Evolutionary conservation across 768 basidiomycete genomes (phyloP), one percentile per base, ranked within the genome.

Genomic region (Ramaria sp.): DNA sequence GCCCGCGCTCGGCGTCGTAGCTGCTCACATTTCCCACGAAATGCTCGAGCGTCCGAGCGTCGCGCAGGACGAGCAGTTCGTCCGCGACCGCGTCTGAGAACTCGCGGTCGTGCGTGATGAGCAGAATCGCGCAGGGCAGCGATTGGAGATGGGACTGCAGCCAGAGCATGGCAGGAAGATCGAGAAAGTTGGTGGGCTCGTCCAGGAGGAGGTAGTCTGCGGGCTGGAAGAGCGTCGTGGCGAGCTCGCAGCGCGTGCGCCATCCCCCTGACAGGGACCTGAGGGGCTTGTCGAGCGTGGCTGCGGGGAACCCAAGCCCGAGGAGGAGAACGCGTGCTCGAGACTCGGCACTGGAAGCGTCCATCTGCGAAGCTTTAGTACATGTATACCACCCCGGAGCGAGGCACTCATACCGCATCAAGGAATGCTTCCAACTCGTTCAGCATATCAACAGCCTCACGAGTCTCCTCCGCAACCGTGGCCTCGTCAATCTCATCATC

Each of bases 31-130:
- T 78, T 16, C 83, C 83, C 42, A 75, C 70, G 63, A 78, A 82
- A 49, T 82, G 78, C 16, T 66, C 65, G 3, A 87, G 68, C 9
- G 64, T 70, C 55, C 72, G 69, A 1, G 39, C 20, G 45, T 79
- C 68, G 4, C 80, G 73, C 37, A 87, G 70, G n/a, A 78, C 70
- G 30, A 85, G 74, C 0, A 77, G 75, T 60, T 83, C 79, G 13
- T 83, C 77, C 2, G 77, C 76, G 28, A 84, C 74, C 6, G 70
- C 66, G 58, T 82, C 74, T 25, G 80, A 66, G 60, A 87, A 85
- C 20, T 72, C 74, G 41, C 78, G 77, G 63, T 85, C 84, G 59
- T 85, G 84, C 0, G 83, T 77, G 24, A 81, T 77, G 50, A 85
- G 64, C 24, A 85, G 71, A n/a, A 85, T 65, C 61, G 48, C 71